These are phyloP conservation scores for Pugionium dolabratum DNA, from an alignment of 345 rosid genomes.

Conservation along the genomic window DNA sequence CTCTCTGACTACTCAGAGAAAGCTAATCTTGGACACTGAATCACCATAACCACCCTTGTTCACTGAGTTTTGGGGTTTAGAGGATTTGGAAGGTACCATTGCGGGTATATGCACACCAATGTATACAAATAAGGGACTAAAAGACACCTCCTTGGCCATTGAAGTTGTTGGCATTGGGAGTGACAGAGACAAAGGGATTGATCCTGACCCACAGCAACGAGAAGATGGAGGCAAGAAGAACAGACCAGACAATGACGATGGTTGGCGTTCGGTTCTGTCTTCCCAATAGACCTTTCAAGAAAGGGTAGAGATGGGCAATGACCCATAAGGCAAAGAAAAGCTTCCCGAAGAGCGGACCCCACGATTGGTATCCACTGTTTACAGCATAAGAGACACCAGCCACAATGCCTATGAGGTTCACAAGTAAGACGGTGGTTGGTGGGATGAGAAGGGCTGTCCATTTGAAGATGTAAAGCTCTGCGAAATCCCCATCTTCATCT, in stretches of 20 bases:
- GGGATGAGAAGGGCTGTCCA: conserved; percentile 99
- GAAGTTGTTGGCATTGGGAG: conserved; percentile 52
- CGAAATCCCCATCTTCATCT: conserved; percentile 91
- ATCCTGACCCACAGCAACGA: conserved; percentile 98
- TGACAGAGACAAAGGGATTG: conserved; percentile 68
- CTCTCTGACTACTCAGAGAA: conserved; percentile 27
- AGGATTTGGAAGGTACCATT: conserved; percentile 21
- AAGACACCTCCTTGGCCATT: conserved; percentile 72
- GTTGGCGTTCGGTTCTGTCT: conserved; percentile 85
- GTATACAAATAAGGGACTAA: conserved; percentile 36
- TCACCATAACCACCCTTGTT: conserved; percentile 5
- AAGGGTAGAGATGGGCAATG: conserved; percentile 93
- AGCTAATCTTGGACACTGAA: conserved; percentile 22
- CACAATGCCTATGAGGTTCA: conserved; percentile 93
- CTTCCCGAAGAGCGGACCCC: conserved; percentile 61
- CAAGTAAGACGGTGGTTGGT: conserved; percentile 86
- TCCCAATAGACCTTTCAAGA: conserved; percentile 95
- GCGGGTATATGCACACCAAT: conserved; percentile 34
- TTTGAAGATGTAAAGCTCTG: conserved; percentile 94
- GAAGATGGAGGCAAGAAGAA: conserved; percentile 96
- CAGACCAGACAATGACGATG: conserved; percentile 57
- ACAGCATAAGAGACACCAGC: conserved; percentile 96
- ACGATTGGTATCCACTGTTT: conserved; percentile 98
- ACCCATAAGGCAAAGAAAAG: conserved; percentile 58
- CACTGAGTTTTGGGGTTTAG: conserved; percentile 4